Base-by-base conservation (phyloP, 805 yeast genomes). In the Debaryomyces prosopidis region DNA sequence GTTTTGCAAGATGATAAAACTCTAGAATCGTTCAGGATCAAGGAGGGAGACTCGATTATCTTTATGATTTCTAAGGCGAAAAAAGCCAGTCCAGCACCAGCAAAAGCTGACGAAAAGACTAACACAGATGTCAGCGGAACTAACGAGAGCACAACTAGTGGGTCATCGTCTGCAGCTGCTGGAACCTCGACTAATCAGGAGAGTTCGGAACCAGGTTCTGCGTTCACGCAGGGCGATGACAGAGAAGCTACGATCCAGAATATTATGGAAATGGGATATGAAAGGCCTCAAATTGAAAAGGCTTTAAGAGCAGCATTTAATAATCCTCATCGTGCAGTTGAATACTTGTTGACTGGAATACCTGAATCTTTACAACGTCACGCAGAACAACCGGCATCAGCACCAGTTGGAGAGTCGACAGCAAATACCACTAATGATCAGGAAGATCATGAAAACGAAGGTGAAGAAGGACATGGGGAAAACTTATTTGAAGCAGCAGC, bases 301-400 rank as follows among this genome's bases (percentile, higher is more conserved):
- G 99, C 99, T 0, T 72, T 94, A 63, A 82, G 95, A 56, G 96
- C 96, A 12, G 98, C 99, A 1, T 94, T 83, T 72, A 92, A 92
- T 70, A 91, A 94, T 68, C 98, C 99, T 16, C 98, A 92, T 63
- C 83, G 99, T 58, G 99, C 99, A 0, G 98, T 94, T 11, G 99
- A 94, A 64, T 91, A 92, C 64, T 75, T 94, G 41, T 72, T 94
- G 52, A 89, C 91, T 39, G 98, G 97, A 2, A 80, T 92, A 36
- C 96, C 97, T 17, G 92, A 85, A 57, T 63, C 71, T 26, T 65
- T 79, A 50, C 77, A 66, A 50, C 69, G 61, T 14, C 69, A 66
- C 14, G 63, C 62, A 19, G 56, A 59, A 9, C 51, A 59, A 3
- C 41, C 42, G 3, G 55, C 49, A 8, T 46, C 55, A 20, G 60